Conservation (phyloP, 306 rosid species). For the Malus orientalis region DNA sequence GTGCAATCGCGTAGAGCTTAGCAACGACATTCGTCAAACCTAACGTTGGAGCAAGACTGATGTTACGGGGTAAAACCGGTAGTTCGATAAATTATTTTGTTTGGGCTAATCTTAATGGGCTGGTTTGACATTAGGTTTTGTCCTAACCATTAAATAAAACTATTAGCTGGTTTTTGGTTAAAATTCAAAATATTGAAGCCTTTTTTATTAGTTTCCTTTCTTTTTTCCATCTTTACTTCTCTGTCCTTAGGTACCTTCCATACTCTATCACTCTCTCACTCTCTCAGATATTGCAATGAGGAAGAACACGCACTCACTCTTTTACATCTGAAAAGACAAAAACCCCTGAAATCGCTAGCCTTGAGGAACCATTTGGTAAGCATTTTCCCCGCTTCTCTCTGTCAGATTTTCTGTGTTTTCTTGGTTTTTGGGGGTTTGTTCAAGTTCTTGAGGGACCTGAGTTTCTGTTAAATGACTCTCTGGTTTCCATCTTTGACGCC, state of each 20-base stretch:
- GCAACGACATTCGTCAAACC: no score
- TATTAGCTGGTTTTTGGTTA: no score
- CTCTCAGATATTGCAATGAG: conserved; percentile 3
- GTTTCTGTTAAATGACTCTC: background rate
- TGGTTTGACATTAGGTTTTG: no score
- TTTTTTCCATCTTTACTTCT: background rate
- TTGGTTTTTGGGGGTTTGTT: background rate
- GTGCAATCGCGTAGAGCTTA: no score
- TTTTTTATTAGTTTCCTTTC: no score
- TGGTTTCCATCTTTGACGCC: no score
- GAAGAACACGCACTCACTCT: background rate
- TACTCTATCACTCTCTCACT: background rate
- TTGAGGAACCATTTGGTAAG: conserved; percentile 29
- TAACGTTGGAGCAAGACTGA: no score
- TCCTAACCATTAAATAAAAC: no score
- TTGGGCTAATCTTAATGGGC: no score
- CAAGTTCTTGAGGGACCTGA: conserved; percentile 5
- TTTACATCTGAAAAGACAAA: conserved; percentile 27
- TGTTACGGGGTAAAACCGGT: no score
- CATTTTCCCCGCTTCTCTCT: conserved; percentile 4
- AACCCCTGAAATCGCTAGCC: background rate
- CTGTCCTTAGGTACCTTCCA: background rate
- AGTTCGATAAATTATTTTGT: no score
- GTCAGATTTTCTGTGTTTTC: background rate
- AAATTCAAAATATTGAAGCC: no score